Percentiles rank a stretch among this genome's conserved stretches.
phyloP scores from a whole-genome alignment of 2,329 filamentous ascomycete genomes.

The Aspergillus sclerotialis region DNA sequence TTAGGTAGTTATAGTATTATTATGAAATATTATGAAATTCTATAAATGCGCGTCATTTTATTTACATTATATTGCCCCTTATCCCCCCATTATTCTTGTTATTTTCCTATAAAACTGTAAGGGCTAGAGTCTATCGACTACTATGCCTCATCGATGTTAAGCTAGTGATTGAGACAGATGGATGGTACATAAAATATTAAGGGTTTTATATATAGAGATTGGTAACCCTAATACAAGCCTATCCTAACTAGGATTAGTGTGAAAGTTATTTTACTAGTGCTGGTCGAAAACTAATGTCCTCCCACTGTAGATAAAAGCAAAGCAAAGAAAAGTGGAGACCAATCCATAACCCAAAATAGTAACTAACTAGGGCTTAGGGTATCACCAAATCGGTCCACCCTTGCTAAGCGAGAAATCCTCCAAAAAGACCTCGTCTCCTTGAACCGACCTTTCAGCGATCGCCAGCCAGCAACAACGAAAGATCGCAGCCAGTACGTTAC shows the following conservation, averaged over 20 bases:
- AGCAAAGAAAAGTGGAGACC: too few relatives aligned
- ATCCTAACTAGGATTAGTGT: not conserved
- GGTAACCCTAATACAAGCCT: not conserved
- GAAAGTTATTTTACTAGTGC: not conserved
- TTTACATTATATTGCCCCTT: too few relatives aligned
- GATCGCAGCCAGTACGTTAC: constrained; percentile 42
- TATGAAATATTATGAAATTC: too few relatives aligned
- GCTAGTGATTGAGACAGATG: too few relatives aligned
- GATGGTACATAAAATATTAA: not conserved
- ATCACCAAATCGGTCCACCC: constrained; percentile 25
- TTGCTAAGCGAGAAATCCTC: constrained; percentile 39
- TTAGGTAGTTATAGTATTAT: too few relatives aligned
- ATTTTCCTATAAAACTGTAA: too few relatives aligned
- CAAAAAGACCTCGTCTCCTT: constrained; percentile 32
- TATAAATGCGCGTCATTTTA: too few relatives aligned
- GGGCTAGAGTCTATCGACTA: too few relatives aligned
- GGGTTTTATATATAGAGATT: not conserved
- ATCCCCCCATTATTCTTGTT: too few relatives aligned
- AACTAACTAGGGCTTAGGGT: constrained; percentile 34
- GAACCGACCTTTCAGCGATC: constrained; percentile 32
- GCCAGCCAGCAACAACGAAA: constrained; percentile 38
- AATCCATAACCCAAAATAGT: constrained; percentile 9
- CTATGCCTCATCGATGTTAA: too few relatives aligned
- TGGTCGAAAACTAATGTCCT: not conserved
- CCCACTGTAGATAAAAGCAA: not conserved